phyloP scores from a whole-genome alignment of 371 early-diverging fungal genomes.

The Phascolomyces articulosus region DNA sequence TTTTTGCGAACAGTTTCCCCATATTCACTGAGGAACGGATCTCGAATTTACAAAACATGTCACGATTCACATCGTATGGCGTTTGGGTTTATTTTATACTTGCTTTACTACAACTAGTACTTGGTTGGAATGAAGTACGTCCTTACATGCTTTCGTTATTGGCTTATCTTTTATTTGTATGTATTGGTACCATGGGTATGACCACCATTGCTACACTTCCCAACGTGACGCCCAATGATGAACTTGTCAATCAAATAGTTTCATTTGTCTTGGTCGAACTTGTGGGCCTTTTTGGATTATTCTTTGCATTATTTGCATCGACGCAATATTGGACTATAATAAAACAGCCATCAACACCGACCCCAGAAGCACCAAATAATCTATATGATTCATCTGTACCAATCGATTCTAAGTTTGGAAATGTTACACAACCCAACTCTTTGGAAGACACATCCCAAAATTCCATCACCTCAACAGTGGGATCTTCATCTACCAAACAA shows the following conservation, averaged over 20 bases:
- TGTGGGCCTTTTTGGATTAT: not conserved
- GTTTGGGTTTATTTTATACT: not conserved
- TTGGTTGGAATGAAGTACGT: not conserved
- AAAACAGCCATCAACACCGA: too few relatives aligned
- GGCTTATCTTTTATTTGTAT: not conserved
- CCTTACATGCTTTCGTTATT: not conserved
- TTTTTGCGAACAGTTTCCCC: not conserved
- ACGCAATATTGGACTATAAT: not conserved
- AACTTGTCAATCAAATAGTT: not conserved
- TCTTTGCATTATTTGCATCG: not conserved
- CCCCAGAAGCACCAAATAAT: too few relatives aligned
- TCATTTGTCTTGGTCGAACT: not conserved
- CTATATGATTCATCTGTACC: too few relatives aligned
- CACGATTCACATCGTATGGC: not conserved
- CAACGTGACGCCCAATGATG: not conserved
- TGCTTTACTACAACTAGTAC: not conserved
- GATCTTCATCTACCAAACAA: too few relatives aligned
- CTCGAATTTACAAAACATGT: not conserved
- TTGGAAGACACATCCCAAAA: too few relatives aligned
- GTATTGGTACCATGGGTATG: not conserved
- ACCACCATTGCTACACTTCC: not conserved
- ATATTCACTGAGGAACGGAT: not conserved
- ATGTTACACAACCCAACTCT: too few relatives aligned
- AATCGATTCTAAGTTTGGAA: too few relatives aligned
- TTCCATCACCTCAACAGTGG: too few relatives aligned